Conservation (phyloP, 345 rosid species). For the Adansonia digitata region DNA sequence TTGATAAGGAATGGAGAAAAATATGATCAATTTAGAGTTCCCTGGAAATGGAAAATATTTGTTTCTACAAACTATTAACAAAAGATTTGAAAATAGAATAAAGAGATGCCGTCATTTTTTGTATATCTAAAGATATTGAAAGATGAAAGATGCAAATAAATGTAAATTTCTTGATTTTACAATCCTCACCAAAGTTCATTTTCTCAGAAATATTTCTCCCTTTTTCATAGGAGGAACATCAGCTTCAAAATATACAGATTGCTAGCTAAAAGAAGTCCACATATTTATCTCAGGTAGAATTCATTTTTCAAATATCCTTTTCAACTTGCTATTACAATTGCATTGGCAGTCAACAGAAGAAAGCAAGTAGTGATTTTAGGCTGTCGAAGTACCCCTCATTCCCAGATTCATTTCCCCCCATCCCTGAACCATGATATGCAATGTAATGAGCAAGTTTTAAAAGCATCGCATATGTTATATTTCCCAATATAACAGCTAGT, state of each 20-base stretch:
- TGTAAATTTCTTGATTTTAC: neutral
- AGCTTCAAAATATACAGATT: neutral
- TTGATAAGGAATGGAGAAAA: neutral
- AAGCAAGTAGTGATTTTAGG: neutral
- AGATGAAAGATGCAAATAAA: neutral
- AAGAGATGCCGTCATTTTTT: neutral
- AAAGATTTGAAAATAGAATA: neutral
- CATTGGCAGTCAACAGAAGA: neutral
- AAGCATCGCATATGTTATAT: neutral
- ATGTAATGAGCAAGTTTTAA: conserved; percentile 25
- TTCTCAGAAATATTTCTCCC: neutral
- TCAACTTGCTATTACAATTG: neutral
- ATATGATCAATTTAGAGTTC: neutral
- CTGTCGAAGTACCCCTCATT: too few relatives aligned
- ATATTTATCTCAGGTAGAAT: neutral
- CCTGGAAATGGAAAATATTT: neutral
- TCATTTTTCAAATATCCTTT: neutral
- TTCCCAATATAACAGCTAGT: neutral
- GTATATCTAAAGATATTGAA: neutral
- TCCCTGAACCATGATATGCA: neutral
- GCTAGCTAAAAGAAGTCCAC: neutral
- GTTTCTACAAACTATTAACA: too few relatives aligned
- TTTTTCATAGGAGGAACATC: neutral
- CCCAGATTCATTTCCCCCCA: neutral
- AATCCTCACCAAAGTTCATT: neutral